phyloP scores from a whole-genome alignment of 208 protist genomes.

The Trypanosoma cruzi region DNA sequence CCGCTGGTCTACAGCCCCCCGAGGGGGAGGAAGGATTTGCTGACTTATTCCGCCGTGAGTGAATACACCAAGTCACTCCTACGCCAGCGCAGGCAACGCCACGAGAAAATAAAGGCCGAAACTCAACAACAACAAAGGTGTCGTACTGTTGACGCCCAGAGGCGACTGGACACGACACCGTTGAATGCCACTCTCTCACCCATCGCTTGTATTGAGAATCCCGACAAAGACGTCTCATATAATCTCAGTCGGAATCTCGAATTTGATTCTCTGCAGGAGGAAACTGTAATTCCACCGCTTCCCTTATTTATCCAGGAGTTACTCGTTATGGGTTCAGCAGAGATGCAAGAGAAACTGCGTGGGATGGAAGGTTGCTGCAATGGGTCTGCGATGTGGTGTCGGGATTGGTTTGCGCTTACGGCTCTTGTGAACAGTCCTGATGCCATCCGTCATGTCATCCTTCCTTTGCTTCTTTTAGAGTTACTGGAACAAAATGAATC shows the following conservation, averaged over 20 bases:
- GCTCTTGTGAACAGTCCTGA: constrained; percentile 52
- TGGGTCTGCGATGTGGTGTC: constrained; percentile 2
- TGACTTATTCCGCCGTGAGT: constrained; percentile 12
- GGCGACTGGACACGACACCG: not conserved
- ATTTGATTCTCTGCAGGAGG: not conserved
- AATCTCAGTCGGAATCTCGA: not conserved
- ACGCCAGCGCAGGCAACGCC: not conserved
- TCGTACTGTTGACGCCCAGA: not conserved
- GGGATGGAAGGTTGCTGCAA: not conserved
- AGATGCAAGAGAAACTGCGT: constrained; percentile 9
- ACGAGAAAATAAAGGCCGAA: constrained; percentile 3
- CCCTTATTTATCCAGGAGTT: constrained; percentile 15
- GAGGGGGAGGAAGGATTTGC: not conserved
- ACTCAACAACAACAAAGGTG: constrained; percentile 8
- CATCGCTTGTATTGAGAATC: constrained; percentile 9
- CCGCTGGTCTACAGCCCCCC: not conserved
- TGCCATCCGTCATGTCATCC: constrained; percentile 41
- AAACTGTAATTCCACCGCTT: not conserved
- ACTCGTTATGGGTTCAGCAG: constrained; percentile 8
- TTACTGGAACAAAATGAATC: not conserved
- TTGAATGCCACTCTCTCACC: not conserved
- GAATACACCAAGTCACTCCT: constrained; percentile 23
- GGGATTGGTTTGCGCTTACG: constrained; percentile 42
- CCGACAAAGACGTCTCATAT: constrained; percentile 1
- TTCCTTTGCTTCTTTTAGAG: constrained; percentile 49